Percentiles rank a stretch among this genome's conserved stretches.
phyloP scores from a whole-genome alignment of 768 basidiomycete genomes.

The Amanita rimosa region DNA sequence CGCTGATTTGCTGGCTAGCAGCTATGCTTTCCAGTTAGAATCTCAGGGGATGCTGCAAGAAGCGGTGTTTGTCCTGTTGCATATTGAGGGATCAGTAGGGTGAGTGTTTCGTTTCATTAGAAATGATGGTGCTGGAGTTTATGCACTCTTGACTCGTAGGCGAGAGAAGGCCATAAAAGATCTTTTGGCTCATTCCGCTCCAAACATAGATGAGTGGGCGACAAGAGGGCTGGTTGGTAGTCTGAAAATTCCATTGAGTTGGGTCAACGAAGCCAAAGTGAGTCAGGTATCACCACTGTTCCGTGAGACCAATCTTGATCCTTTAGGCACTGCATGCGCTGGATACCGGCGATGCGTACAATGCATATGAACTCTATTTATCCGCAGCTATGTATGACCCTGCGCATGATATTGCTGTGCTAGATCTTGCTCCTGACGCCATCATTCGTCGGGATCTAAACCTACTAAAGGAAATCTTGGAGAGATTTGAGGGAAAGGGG shows the following conservation, averaged over 20 bases:
- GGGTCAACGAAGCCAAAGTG: slow-evolving; percentile 90
- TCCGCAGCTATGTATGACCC: slow-evolving; percentile 55
- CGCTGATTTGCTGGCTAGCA: slow-evolving; percentile 74
- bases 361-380: slow-evolving; percentile 70
- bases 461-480: slow-evolving; percentile 61
- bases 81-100: slow-evolving; percentile 76
- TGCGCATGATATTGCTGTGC: slow-evolving; percentile 78
- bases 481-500: slow-evolving; percentile 40
- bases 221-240: slow-evolving; percentile 61
- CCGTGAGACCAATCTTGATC: slow-evolving; percentile 1
- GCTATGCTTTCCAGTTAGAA: slow-evolving; percentile 85
- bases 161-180: slow-evolving; percentile 78
- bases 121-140: slow-evolving; percentile 2
- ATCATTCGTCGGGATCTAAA: slow-evolving; percentile 56
- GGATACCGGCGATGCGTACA: slow-evolving; percentile 48
- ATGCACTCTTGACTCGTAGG: slow-evolving; percentile 25
- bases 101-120: slow-evolving; percentile 35
- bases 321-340: slow-evolving; percentile 56
- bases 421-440: slow-evolving; percentile 83
- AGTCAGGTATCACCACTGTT: not conserved
- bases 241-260: slow-evolving; percentile 69
- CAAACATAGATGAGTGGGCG: slow-evolving; percentile 62
- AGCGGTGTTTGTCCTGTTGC: slow-evolving; percentile 81
- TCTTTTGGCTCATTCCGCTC: slow-evolving; percentile 59
- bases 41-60: slow-evolving; percentile 70